These are phyloP conservation scores for Anisodus tanguticus DNA, from an alignment of 257 asterid genomes.

Conservation along the genomic window DNA sequence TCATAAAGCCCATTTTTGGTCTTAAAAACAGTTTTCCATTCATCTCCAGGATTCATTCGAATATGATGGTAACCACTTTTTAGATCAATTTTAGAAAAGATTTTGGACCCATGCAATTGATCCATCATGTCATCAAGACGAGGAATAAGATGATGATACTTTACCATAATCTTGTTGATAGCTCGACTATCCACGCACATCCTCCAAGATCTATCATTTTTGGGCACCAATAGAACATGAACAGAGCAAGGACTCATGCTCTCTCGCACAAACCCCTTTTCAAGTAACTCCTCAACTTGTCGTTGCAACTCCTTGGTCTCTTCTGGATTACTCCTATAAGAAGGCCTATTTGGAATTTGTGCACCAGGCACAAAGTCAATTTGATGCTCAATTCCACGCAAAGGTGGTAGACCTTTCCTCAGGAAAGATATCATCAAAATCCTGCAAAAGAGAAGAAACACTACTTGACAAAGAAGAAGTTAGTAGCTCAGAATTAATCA, in stretches of 20 bases:
- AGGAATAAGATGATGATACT: neutral
- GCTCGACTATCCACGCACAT: neutral
- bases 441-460: neutral
- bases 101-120: no score
- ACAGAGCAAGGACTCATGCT: no score
- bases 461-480: neutral
- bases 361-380: neutral
- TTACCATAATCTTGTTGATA: neutral
- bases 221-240: no score
- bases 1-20: no score
- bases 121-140: neutral
- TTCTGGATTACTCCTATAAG: neutral
- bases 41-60: no score
- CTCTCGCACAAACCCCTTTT: no score
- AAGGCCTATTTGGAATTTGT: neutral
- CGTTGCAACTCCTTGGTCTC: neutral
- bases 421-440: neutral
- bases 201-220: no score
- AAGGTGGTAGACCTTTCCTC: neutral
- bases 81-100: neutral
- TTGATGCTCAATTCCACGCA: neutral
- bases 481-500: neutral
- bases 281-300: neutral
- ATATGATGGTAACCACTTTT: neutral
- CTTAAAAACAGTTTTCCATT: no score